Evolutionary conservation across 108 stramenopile species (phyloP).

Genomic region (Cylindrotheca fusiformis): DNA sequence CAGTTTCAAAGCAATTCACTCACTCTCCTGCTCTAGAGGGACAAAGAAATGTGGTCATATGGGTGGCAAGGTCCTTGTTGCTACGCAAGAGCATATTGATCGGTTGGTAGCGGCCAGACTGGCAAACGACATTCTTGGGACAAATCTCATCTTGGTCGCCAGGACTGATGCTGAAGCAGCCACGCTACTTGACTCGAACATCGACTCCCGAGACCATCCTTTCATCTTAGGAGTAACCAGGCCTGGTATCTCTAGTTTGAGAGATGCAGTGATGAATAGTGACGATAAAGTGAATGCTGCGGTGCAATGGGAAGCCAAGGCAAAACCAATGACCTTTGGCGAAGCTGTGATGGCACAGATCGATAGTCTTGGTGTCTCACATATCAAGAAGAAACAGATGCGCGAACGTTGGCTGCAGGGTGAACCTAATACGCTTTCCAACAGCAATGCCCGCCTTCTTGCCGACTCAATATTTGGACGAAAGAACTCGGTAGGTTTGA

Average conservation of each 20-base stretch:
- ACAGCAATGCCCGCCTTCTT: constrained; percentile 75
- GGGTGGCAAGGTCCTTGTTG: constrained; percentile 92
- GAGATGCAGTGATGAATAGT: constrained; percentile 54
- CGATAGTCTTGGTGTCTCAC: constrained; percentile 25
- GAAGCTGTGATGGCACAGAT: constrained; percentile 83
- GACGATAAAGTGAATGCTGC: constrained; percentile 26
- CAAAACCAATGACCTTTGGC: constrained; percentile 82
- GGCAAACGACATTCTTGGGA: constrained; percentile 89
- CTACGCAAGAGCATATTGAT: constrained; percentile 94
- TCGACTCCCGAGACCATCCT: constrained; percentile 95
- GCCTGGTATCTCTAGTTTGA: constrained; percentile 58
- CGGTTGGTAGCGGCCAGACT: constrained; percentile 90
- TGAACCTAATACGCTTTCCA: constrained; percentile 81
- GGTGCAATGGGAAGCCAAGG: constrained; percentile 59
- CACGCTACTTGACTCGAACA: constrained; percentile 91
- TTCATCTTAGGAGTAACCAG: constrained; percentile 89
- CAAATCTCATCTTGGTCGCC: constrained; percentile 83
- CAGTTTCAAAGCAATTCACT: too few relatives aligned
- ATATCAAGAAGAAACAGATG: constrained; percentile 55
- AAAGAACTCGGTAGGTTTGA: constrained; percentile 39
- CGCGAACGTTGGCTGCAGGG: constrained; percentile 67
- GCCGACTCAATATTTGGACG: constrained; percentile 82
- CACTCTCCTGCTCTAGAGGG: constrained; percentile 30
- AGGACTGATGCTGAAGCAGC: constrained; percentile 97
- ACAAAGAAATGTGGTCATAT: constrained; percentile 98